phyloP scores from a whole-genome alignment of 306 rosid species.

The Citrullus amarus region DNA sequence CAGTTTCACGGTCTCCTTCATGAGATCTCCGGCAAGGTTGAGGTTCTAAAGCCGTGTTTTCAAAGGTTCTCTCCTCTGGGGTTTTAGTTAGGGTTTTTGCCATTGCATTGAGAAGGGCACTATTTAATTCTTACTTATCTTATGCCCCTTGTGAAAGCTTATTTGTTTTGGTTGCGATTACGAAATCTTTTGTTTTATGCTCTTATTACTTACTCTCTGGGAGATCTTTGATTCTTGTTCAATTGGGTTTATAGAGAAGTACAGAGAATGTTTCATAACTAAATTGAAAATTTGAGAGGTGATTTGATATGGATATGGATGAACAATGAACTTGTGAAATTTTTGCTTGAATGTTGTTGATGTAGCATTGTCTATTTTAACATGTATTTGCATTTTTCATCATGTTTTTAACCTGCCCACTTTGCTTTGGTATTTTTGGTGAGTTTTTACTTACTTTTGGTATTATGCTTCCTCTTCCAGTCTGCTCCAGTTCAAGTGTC shows the following conservation, averaged over 20 bases:
- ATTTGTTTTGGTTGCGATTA: not conserved
- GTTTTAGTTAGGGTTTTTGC: not conserved
- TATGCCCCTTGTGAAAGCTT: not conserved
- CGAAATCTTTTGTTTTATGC: not conserved
- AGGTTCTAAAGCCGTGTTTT: not conserved
- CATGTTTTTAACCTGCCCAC: not conserved
- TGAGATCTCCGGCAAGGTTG: constrained; percentile 3
- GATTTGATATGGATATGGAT: not conserved
- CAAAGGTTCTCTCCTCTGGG: not conserved
- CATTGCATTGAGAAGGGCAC: too few relatives aligned
- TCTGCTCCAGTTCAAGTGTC: constrained; percentile 29
- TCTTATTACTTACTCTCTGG: not conserved
- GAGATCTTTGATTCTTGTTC: not conserved
- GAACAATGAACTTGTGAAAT: not conserved
- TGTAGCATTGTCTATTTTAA: not conserved
- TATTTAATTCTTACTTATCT: not conserved
- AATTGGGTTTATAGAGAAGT: not conserved
- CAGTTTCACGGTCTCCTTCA: not conserved
- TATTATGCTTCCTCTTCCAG: not conserved
- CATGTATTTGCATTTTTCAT: not conserved
- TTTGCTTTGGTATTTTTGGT: not conserved
- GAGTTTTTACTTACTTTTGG: too few relatives aligned
- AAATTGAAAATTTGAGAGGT: not conserved
- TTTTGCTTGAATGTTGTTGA: not conserved
- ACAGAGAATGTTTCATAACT: not conserved